phyloP scores from a whole-genome alignment of 805 yeast species.

The Starmera dryadoides region DNA sequence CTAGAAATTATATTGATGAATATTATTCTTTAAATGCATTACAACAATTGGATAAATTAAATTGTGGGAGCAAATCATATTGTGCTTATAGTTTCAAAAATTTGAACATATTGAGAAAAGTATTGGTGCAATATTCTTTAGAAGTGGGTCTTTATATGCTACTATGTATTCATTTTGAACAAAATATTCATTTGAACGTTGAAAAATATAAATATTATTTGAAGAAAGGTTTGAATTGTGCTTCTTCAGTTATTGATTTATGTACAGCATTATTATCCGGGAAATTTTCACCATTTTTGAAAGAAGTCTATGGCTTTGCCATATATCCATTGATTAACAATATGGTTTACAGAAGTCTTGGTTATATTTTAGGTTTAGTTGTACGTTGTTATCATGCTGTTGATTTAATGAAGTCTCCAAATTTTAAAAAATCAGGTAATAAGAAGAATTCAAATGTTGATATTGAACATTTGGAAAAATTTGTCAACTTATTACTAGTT shows the following conservation, averaged over 20 bases:
- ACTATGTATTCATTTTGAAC: constrained; percentile 9
- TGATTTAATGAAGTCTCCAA: constrained; percentile 6
- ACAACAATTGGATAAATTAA: neutral
- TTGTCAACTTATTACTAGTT: neutral
- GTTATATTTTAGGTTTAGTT: constrained; percentile 1
- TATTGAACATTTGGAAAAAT: constrained; percentile 1
- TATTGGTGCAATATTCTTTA: constrained; percentile 6
- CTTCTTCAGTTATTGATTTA: constrained; percentile 5
- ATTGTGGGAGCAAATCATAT: constrained; percentile 4
- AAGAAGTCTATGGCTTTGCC: constrained; percentile 6
- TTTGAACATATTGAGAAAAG: constrained; percentile 4
- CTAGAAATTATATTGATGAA: constrained; percentile 6
- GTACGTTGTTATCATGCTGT: constrained; percentile 11
- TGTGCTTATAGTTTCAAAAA: constrained; percentile 5
- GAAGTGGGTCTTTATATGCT: constrained; percentile 7
- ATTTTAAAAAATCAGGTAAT: neutral
- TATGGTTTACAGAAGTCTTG: constrained; percentile 3
- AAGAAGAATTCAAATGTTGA: no score
- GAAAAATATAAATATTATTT: constrained; percentile 6
- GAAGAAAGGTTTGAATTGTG: neutral
- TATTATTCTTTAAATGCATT: constrained; percentile 1
- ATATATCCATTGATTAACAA: constrained; percentile 7
- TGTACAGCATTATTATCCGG: constrained; percentile 6
- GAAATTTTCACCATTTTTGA: constrained; percentile 3
- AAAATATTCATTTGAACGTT: constrained; percentile 6